phyloP scores from a whole-genome alignment of 2,329 filamentous ascomycete genomes.

The Calonectria henricotiae region DNA sequence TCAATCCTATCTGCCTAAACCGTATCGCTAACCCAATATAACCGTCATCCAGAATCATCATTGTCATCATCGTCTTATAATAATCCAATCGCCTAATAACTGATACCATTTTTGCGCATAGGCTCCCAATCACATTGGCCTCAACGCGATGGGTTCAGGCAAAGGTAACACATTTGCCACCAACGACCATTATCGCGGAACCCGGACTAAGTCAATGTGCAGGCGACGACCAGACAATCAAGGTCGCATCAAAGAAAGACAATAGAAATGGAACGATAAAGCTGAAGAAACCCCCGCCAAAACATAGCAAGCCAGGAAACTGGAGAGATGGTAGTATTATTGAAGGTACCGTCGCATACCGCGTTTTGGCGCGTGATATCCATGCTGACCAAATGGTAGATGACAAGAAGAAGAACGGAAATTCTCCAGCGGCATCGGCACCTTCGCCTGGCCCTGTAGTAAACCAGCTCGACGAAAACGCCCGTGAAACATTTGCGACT shows the following conservation, averaged over 20 bases:
- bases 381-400: constrained; percentile 56
- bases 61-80: constrained; percentile 7
- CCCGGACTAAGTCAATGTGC: constrained; percentile 43
- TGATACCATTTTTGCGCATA: not conserved
- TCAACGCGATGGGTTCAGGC: constrained; percentile 48
- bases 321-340: constrained; percentile 79
- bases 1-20: constrained; percentile 43
- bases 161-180: constrained; percentile 53
- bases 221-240: constrained; percentile 75
- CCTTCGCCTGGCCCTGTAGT: constrained; percentile 72
- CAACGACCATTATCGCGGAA: constrained; percentile 31
- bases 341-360: constrained; percentile 67
- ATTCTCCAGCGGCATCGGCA: constrained; percentile 61
- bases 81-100: not conserved
- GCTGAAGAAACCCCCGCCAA: constrained; percentile 75
- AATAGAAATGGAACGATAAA: constrained; percentile 71
- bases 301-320: constrained; percentile 78
- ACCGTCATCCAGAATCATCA: constrained; percentile 36
- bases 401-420: constrained; percentile 70
- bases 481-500: constrained; percentile 85
- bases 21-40: constrained; percentile 39
- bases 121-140: not conserved
- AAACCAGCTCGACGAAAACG: constrained; percentile 81
- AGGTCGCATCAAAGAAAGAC: constrained; percentile 74
- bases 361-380: constrained; percentile 27